A percentile compares a stretch with the other conserved stretches of the same genome.
Evolutionary conservation across 768 basidiomycete species (phyloP).

Genomic region (Boletus insuetus): DNA sequence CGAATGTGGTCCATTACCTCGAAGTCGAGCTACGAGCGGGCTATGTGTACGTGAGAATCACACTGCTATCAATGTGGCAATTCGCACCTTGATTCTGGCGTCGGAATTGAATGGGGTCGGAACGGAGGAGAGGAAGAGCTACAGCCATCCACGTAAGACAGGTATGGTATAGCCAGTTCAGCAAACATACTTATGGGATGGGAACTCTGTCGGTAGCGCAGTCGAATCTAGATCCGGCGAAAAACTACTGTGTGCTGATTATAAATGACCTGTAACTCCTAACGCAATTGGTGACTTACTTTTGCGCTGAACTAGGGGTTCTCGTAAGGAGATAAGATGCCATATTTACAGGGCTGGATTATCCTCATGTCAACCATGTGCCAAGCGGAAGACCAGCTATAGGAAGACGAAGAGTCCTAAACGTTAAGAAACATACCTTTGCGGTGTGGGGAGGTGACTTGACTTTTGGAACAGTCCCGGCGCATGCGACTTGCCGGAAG

Average conservation of each 20-base stretch:
- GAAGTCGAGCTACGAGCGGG: constrained; percentile 22
- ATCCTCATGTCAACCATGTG: constrained; percentile 11
- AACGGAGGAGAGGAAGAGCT: constrained; percentile 21
- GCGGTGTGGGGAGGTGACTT: constrained; percentile 31
- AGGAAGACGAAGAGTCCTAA: not conserved
- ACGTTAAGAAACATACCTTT: constrained; percentile 21
- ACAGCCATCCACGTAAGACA: not conserved
- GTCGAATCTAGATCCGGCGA: constrained; percentile 6
- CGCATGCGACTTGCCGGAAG: constrained; percentile 1
- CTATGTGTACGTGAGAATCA: constrained; percentile 15
- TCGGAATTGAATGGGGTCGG: constrained; percentile 25
- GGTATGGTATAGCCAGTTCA: not conserved
- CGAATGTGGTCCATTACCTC: constrained; percentile 16
- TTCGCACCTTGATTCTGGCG: constrained; percentile 32
- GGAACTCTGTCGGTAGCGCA: constrained; percentile 25
- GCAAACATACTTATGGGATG: constrained; percentile 18
- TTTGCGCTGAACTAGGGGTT: constrained; percentile 11
- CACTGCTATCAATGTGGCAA: not conserved
- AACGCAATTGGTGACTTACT: constrained; percentile 14
- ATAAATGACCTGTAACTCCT: not conserved
- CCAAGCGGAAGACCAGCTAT: not conserved
- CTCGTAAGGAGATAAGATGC: constrained; percentile 28
- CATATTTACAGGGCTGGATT: constrained; percentile 34
- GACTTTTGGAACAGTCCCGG: constrained; percentile 13
- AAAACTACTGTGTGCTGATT: constrained; percentile 1